Evolutionary conservation across 2,329 filamentous ascomycete genomes (phyloP).

Genomic region (Aureobasidium sp.): DNA sequence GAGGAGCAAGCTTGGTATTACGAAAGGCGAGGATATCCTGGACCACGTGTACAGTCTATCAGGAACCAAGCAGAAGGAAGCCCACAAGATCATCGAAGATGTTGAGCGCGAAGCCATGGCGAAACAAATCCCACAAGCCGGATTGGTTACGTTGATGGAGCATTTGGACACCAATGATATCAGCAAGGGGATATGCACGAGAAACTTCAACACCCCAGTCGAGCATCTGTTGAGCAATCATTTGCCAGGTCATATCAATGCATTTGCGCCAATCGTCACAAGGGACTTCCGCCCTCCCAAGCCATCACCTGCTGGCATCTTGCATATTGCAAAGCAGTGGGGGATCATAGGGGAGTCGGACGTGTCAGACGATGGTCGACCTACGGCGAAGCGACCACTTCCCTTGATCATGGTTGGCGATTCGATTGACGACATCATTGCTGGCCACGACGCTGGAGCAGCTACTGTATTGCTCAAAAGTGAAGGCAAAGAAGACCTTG

Average conservation of each 20-base stretch:
- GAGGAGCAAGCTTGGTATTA: constrained; percentile 64
- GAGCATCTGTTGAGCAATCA: constrained; percentile 67
- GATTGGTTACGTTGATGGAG: constrained; percentile 67
- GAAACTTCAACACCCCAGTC: constrained; percentile 83
- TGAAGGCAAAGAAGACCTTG: constrained; percentile 27
- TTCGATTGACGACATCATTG: constrained; percentile 86
- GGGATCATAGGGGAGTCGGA: constrained; percentile 40
- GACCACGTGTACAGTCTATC: constrained; percentile 75
- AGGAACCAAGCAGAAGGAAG: constrained; percentile 43
- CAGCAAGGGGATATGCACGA: constrained; percentile 79
- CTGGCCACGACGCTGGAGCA: constrained; percentile 72
- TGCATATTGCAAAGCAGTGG: constrained; percentile 77
- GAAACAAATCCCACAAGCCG: constrained; percentile 71
- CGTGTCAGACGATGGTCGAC: constrained; percentile 16
- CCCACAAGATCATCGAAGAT: constrained; percentile 62
- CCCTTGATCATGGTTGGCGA: constrained; percentile 47
- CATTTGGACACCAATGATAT: constrained; percentile 63
- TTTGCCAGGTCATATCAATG: constrained; percentile 47
- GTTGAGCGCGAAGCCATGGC: constrained; percentile 79
- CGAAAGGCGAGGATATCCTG: constrained; percentile 71
- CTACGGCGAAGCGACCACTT: constrained; percentile 12
- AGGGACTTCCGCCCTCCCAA: constrained; percentile 77
- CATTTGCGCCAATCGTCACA: constrained; percentile 72
- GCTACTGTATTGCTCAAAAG: constrained; percentile 70
- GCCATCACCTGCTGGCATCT: constrained; percentile 76